Evolutionary conservation across 208 protist genomes (phyloP).

Genomic region (Trypanosoma conorhini): DNA sequence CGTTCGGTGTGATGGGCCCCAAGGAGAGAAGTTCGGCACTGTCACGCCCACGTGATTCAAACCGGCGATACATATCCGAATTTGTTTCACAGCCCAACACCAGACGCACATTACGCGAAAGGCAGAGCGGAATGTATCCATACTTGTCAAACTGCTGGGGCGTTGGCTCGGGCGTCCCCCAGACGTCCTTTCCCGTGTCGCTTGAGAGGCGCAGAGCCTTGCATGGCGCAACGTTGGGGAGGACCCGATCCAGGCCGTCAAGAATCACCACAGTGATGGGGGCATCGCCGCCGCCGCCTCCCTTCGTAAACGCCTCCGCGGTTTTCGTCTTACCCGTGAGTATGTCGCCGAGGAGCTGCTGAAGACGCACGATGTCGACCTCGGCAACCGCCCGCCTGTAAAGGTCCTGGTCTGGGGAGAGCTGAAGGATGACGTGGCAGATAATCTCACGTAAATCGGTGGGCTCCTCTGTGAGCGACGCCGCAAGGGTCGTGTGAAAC

Average conservation of each 20-base stretch:
- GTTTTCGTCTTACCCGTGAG: conserved; percentile 23
- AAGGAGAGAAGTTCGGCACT: conserved; percentile 60
- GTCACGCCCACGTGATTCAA: conserved; percentile 48
- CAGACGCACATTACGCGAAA: conserved; percentile 77
- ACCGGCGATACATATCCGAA: conserved; percentile 23
- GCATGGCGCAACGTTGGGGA: conserved; percentile 47
- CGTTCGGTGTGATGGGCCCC: conserved; percentile 50
- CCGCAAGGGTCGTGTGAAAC: conserved; percentile 50
- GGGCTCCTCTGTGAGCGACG: conserved; percentile 54
- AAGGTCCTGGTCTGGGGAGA: conserved; percentile 54
- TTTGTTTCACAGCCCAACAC: conserved; percentile 45
- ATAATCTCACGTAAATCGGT: conserved; percentile 67
- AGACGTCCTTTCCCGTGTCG: conserved; percentile 35
- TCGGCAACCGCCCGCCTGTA: conserved; percentile 58
- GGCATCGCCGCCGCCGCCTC: not conserved
- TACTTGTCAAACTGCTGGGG: conserved; percentile 1
- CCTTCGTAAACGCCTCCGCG: conserved; percentile 7
- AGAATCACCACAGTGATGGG: conserved; percentile 46
- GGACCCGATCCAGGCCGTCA: conserved; percentile 63
- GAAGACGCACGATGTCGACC: conserved; percentile 57
- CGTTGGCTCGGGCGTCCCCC: conserved; percentile 18
- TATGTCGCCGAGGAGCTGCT: conserved; percentile 49
- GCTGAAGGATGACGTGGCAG: conserved; percentile 58
- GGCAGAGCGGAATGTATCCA: conserved; percentile 48
- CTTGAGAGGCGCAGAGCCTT: conserved; percentile 37